Evolutionary conservation across 73 alveolate species (phyloP), one percentile per base, ranked within the genome.

Genomic region (Paramecium primaurelia): DNA sequence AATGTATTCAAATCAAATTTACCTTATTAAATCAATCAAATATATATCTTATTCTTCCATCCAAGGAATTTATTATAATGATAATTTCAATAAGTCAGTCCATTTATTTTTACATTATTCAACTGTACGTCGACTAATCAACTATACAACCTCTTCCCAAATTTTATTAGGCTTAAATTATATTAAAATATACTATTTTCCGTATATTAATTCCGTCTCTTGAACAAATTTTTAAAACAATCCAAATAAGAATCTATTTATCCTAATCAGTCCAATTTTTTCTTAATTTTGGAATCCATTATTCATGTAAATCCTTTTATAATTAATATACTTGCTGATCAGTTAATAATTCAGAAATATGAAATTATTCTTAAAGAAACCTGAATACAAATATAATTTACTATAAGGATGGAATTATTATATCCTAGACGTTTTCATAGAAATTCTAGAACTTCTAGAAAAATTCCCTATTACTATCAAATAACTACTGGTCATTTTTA

Each of bases 251-350:
- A 22, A 73, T 40, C 16, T 40, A 37, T 40, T 28, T 73, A 16
- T 73, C 87, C 2, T 73, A 64, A 73, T 73, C 87, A 36, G 60
- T 37, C 87, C 87, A 73, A 73, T 73, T 73, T 20, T 73, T 73
- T 73, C 59, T 73, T 11, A 40, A 10, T 14, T 73, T 73, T 4
- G 87, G 58, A 73, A 22, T 37, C 87, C 87, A 73, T 73, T 36
- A 20, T 36, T 30, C 40, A 11, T 12, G 8, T 73, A 73, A 73
- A 30, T 73, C 59, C 59, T 14, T 34, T 40, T 73, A 14, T 9
- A 36, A 30, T 73, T 12, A 5, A 38, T 37, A 73, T 12, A 73
- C 47, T 73, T 73, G 25, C 10, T 73, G n/a, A 12, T 73, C 47
- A 18, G 30, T 36, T 44, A 73, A 40, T 37, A 73, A 37, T 73